Conservation (phyloP, 164 flowering plant species). For the Tinospora cordifolia region DNA sequence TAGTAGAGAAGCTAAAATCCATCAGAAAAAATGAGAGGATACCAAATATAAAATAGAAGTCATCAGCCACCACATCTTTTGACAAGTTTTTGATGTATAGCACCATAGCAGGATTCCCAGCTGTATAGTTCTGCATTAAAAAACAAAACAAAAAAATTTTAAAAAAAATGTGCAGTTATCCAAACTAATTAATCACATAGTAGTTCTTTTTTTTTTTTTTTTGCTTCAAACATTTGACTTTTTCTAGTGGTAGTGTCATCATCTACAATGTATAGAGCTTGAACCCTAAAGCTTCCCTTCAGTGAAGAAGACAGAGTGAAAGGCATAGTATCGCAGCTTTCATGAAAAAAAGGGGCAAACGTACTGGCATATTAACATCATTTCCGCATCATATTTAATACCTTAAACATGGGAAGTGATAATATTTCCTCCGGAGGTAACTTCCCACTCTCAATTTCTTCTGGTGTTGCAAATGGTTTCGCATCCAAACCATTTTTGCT, state of each 20-base stretch:
- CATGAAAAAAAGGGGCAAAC: neutral
- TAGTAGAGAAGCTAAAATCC: neutral
- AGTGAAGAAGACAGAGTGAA: neutral
- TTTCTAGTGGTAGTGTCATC: neutral
- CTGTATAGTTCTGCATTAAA: slow-evolving; percentile 64
- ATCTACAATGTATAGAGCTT: too few relatives aligned
- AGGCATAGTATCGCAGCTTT: neutral
- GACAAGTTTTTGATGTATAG: slow-evolving; percentile 90
- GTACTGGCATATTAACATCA: neutral
- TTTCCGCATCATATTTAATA: slow-evolving; percentile 15
- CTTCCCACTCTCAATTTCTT: slow-evolving; percentile 68
- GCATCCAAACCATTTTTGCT: slow-evolving; percentile 24
- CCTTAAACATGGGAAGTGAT: slow-evolving; percentile 98
- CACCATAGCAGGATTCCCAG: slow-evolving; percentile 74
- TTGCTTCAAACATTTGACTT: too few relatives aligned
- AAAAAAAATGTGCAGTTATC: slow-evolving; percentile 8
- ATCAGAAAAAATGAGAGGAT: slow-evolving; percentile 17
- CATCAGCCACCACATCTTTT: slow-evolving; percentile 78
- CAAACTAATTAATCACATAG: neutral
- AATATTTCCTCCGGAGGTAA: slow-evolving; percentile 90
- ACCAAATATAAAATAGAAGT: slow-evolving; percentile 89
- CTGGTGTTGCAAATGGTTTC: slow-evolving; percentile 46
- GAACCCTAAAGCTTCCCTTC: neutral
- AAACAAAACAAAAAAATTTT: too few relatives aligned
- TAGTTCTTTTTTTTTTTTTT: too few relatives aligned